phyloP scores from a whole-genome alignment of 495 filamentous ascomycete genomes.

The Neurospora sp. region DNA sequence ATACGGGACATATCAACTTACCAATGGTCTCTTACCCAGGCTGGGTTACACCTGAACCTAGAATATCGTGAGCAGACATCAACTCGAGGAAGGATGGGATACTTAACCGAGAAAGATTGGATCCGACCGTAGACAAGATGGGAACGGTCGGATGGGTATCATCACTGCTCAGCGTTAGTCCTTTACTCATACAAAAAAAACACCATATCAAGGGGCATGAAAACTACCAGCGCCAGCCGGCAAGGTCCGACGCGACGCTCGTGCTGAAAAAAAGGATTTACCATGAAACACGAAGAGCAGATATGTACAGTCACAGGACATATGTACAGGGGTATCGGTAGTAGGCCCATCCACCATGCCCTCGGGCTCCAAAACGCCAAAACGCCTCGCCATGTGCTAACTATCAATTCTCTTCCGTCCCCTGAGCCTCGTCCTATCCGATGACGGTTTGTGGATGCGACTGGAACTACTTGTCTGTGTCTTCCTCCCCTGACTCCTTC shows the following conservation, averaged over 20 bases:
- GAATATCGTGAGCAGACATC: background rate
- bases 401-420: slow-evolving; percentile 19
- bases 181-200: background rate
- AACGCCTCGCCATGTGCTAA: slow-evolving; percentile 13
- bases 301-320: slow-evolving; percentile 18
- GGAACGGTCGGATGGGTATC: background rate
- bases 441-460: slow-evolving; percentile 30
- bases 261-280: background rate
- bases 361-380: slow-evolving; percentile 13
- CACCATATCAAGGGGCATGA: background rate
- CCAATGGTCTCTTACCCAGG: background rate
- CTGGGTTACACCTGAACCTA: background rate
- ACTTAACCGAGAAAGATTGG: background rate
- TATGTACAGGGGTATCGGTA: slow-evolving; percentile 25
- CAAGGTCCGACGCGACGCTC: background rate
- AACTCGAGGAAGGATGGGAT: background rate
- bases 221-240: background rate
- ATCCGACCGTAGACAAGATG: background rate
- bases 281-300: slow-evolving; percentile 8
- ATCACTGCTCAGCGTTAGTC: background rate
- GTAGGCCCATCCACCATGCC: slow-evolving; percentile 9
- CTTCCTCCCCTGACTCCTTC: slow-evolving; percentile 26
- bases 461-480: slow-evolving; percentile 7
- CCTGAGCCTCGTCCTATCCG: slow-evolving; percentile 25
- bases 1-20: background rate